Evolutionary conservation across 2,329 filamentous ascomycete genomes (phyloP).

Genomic region (Cercospora berteroae): DNA sequence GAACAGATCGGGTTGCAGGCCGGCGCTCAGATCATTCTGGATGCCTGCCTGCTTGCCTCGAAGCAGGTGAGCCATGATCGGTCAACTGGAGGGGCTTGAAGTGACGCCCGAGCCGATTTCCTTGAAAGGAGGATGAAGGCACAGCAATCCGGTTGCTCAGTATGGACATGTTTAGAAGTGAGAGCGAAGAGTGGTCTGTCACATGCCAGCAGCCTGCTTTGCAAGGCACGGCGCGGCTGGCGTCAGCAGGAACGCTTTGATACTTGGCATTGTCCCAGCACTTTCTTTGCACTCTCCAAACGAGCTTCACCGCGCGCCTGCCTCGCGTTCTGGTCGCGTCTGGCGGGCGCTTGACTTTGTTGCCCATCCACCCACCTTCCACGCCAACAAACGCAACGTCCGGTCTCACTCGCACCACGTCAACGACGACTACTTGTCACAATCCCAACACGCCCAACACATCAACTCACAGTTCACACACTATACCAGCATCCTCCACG

Average conservation of each 20-base stretch:
- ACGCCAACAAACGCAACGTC: background rate
- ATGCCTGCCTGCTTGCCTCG: slow-evolving; percentile 92
- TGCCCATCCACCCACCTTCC: background rate
- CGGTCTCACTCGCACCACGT: background rate
- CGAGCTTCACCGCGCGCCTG: background rate
- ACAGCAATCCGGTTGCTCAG: background rate
- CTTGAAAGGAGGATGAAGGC: background rate
- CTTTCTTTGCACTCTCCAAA: background rate
- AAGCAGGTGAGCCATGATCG: slow-evolving; percentile 77
- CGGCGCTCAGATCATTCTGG: slow-evolving; percentile 82
- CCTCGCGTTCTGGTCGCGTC: background rate
- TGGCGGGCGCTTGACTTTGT: background rate
- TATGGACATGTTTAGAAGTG: background rate
- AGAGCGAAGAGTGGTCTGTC: background rate
- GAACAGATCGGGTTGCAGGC: slow-evolving; percentile 75
- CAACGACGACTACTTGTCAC: background rate
- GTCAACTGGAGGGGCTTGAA: background rate
- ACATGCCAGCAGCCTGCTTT: slow-evolving; percentile 13
- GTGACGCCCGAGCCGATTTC: background rate
- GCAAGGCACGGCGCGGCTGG: slow-evolving; percentile 7
- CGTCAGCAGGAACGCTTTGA: slow-evolving; percentile 7
- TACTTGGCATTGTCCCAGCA: slow-evolving; percentile 2
- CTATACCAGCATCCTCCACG: background rate
- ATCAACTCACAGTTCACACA: background rate
- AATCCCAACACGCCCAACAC: background rate